These are phyloP conservation scores for Nicotiana otophora DNA, from an alignment of 257 asterid species.

Conservation along the genomic window DNA sequence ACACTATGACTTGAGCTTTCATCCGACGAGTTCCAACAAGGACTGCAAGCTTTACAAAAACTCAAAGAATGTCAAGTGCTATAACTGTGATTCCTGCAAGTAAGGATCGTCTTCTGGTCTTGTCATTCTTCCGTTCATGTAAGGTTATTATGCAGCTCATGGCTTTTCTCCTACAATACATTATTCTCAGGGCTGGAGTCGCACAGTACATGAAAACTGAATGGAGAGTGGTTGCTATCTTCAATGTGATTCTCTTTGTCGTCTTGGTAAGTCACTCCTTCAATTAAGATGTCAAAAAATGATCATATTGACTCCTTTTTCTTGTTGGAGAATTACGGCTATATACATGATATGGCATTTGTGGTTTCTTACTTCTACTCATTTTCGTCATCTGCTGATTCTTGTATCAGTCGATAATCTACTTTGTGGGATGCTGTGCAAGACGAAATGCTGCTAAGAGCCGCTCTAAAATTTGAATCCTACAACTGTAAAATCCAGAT, in stretches of 20 bases:
- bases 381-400: not conserved
- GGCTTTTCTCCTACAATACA: not conserved
- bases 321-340: not conserved
- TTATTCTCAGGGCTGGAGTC: conserved; percentile 72
- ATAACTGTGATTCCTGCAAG: conserved; percentile 94
- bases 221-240: conserved; percentile 92
- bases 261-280: conserved; percentile 49
- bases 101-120: conserved; percentile 19
- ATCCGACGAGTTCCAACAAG: conserved; percentile 56
- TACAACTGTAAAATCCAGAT: not conserved
- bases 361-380: not conserved
- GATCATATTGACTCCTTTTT: not conserved
- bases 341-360: not conserved
- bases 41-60: conserved; percentile 88
- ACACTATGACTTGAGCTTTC: conserved; percentile 76
- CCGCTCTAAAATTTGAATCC: conserved; percentile 40
- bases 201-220: conserved; percentile 95
- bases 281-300: not conserved
- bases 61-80: conserved; percentile 62
- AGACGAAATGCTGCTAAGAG: conserved; percentile 66
- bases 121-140: not conserved
- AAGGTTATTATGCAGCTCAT: conserved; percentile 10
- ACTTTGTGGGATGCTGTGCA: conserved; percentile 93
- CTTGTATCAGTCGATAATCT: conserved; percentile 50
- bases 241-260: conserved; percentile 65